Evolutionary conservation across 495 filamentous ascomycete species (phyloP).

Genomic region (Xylaria scruposa): DNA sequence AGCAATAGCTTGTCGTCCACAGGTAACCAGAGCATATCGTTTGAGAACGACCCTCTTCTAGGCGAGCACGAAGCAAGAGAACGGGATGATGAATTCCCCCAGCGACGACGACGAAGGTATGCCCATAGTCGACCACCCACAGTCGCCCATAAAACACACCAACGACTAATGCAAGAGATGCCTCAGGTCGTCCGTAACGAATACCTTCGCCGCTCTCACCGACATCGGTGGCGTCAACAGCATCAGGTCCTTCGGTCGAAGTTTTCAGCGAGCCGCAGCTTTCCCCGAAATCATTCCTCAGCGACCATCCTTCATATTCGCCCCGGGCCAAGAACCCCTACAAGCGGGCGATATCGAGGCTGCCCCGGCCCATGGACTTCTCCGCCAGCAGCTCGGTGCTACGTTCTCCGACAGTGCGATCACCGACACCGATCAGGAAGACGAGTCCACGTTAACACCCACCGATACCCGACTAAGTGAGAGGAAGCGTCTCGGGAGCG

Average conservation of each 20-base stretch:
- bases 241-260: conserved; percentile 91
- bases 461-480: conserved; percentile 47
- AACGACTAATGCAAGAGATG: conserved; percentile 27
- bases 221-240: conserved; percentile 92
- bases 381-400: conserved; percentile 49
- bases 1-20: conserved; percentile 47
- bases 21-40: conserved; percentile 43
- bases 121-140: no score
- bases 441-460: conserved; percentile 32
- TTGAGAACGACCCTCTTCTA: conserved; percentile 50
- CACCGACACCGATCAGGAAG: conserved; percentile 29
- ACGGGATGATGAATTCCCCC: conserved; percentile 45
- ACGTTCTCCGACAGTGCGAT: conserved; percentile 32
- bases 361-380: conserved; percentile 45
- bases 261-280: conserved; percentile 89
- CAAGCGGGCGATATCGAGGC: conserved; percentile 44
- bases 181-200: conserved; percentile 73
- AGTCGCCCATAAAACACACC: no score
- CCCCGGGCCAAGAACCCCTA: conserved; percentile 52
- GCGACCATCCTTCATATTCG: conserved; percentile 71
- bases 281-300: conserved; percentile 86
- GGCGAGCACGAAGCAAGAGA: conserved; percentile 40
- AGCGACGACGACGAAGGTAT: conserved; percentile 48
- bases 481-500: conserved; percentile 48
- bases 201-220: conserved; percentile 69